These are phyloP conservation scores for Ogataea saltuana DNA, from an alignment of 805 yeast genomes.

Conservation along the genomic window DNA sequence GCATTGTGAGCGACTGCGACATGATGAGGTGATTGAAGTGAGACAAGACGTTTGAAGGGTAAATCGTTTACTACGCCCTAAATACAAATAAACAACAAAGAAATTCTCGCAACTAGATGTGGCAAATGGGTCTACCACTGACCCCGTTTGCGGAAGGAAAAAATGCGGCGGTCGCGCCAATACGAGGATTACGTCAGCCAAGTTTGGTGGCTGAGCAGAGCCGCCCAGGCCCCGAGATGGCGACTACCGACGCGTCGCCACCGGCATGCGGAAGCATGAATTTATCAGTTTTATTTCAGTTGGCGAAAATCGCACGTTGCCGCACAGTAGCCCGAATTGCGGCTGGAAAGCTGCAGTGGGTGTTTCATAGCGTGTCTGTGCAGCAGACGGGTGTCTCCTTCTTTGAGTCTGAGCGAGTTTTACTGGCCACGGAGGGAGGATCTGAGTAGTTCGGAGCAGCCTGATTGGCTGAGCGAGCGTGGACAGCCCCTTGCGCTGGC, in stretches of 20 bases:
- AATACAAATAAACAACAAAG: slow-evolving; percentile 11
- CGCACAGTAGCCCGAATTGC: too few relatives aligned
- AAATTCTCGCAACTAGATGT: slow-evolving; percentile 10
- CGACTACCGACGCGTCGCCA: slow-evolving; percentile 1
- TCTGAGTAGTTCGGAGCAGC: too few relatives aligned
- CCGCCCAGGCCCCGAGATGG: background rate
- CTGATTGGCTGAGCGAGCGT: too few relatives aligned
- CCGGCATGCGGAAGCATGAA: background rate
- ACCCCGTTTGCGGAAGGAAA: slow-evolving; percentile 1
- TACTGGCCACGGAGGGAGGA: too few relatives aligned
- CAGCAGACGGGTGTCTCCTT: background rate
- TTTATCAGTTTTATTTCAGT: background rate
- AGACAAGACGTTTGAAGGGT: background rate
- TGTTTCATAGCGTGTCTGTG: slow-evolving; percentile 9
- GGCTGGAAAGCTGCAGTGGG: background rate
- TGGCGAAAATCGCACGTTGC: too few relatives aligned
- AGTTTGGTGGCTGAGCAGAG: slow-evolving; percentile 18
- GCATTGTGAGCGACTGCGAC: slow-evolving; percentile 22
- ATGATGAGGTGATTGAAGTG: slow-evolving; percentile 2
- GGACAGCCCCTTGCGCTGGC: too few relatives aligned
- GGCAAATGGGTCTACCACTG: slow-evolving; percentile 20
- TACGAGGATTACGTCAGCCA: too few relatives aligned
- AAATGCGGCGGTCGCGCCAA: slow-evolving; percentile 4
- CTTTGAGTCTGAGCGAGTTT: too few relatives aligned
- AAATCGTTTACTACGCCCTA: slow-evolving; percentile 3